Evolutionary conservation across 768 basidiomycete genomes (phyloP), one percentile per base, ranked within the genome.

Genomic region (Serendipita indica): DNA sequence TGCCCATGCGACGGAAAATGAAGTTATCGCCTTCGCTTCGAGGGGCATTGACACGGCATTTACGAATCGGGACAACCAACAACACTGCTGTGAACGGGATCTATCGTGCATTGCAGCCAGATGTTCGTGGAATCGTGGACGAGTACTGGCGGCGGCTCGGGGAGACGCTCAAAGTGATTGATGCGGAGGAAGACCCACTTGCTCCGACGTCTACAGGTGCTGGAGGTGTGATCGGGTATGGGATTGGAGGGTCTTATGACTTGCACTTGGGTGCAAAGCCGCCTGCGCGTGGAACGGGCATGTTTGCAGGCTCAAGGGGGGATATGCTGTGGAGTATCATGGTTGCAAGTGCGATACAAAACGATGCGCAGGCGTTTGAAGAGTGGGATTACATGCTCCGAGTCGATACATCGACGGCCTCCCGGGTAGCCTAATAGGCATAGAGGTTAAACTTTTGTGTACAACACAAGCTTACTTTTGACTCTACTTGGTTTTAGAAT

Each of bases 151-250:
- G 83, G 60, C 76, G 89, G 61, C 80, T 80, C 4, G 73, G 88
- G 33, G 89, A 91, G 68, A 75, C 84, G 2, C 74, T 89, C 76
- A 88, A 87, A 68, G 70, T 87, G 33, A 71, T 91, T 58, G 88
- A 91, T 67, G 84, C 82, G 62, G 81, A 74, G 7, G 79, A 80
- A 63, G 88, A 90, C 66, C 74, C 78, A 34, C 85, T 87, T 62
- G 87, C 88, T 65, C 78, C 76, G 3, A 74, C 81, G 2, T 80
- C 83, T 62, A 69, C 80, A 18, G 72, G 75, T 16, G 70, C 72
- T 18, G 73, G 73, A 52, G 77, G 86, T 3, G 77, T 79, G 2
- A 74, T 90, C 56, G 75, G 84, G 3, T 90, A 89, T 67, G 88
- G 87, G n/a, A 85, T 90, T 77, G 88, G 86, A 13, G 62, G 41